A percentile compares a stretch with the other conserved stretches of the same genome.
Conservation (phyloP, 139 green algal genomes). For the Microglena sp. region DNA sequence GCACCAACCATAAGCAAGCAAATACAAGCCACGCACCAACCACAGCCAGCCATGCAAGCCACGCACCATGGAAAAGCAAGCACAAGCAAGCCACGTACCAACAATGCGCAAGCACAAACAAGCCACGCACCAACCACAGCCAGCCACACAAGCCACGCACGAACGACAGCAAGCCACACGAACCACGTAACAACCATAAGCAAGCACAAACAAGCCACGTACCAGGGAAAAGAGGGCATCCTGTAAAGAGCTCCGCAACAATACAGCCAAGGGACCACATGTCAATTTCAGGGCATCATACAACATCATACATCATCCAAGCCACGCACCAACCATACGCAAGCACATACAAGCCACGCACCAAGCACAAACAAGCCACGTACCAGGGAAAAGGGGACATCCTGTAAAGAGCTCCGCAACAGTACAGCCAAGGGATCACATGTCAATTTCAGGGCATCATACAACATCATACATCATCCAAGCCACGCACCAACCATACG, state of each 20-base stretch:
- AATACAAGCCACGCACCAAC: not conserved
- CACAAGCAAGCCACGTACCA: not conserved
- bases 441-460: conserved; percentile 60
- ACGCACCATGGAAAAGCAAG: not conserved
- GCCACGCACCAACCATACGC: not conserved
- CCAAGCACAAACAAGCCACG: not conserved
- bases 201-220: not conserved
- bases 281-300: conserved; percentile 53
- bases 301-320: not conserved
- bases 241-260: conserved; percentile 60
- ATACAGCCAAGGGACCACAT: conserved; percentile 83
- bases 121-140: no score
- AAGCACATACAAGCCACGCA: not conserved
- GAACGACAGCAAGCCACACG: no score
- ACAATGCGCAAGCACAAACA: not conserved
- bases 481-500: not conserved
- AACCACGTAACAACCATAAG: not conserved
- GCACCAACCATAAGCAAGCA: no score
- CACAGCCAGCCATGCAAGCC: not conserved
- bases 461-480: not conserved
- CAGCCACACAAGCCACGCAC: no score
- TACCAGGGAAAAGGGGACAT: conserved; percentile 62
- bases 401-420: conserved; percentile 63
- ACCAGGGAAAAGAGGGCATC: conserved; percentile 65
- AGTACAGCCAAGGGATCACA: conserved; percentile 79